Conservation (phyloP, 345 rosid genomes). For the Crucihimalaya himalaica region DNA sequence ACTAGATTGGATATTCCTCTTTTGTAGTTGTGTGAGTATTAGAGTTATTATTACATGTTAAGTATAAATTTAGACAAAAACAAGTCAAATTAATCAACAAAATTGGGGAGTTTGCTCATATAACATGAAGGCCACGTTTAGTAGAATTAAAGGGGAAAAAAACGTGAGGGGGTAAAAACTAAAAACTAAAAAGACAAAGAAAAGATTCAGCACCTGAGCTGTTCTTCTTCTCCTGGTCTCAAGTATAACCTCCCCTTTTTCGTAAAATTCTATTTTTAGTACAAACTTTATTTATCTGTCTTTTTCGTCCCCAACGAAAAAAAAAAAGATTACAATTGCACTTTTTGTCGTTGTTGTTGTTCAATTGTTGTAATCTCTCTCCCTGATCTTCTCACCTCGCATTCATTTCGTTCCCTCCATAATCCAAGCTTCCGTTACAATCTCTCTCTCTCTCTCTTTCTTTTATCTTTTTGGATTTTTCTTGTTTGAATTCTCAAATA, state of each 20-base stretch:
- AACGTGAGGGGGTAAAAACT: conserved; percentile 18
- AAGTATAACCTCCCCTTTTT: conserved; percentile 41
- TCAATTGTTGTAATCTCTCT: conserved; percentile 10
- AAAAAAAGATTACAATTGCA: conserved; percentile 28
- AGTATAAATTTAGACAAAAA: background rate
- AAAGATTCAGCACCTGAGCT: conserved; percentile 21
- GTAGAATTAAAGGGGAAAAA: conserved; percentile 13
- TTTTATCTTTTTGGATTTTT: background rate
- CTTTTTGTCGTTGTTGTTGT: background rate
- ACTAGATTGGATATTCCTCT: too few species aligned
- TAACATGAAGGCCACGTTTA: conserved; percentile 33
- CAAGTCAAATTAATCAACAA: background rate
- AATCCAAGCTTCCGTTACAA: conserved; percentile 43
- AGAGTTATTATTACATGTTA: too few species aligned
- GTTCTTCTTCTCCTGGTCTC: conserved; percentile 32
- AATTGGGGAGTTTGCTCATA: background rate
- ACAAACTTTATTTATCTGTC: conserved; percentile 32
- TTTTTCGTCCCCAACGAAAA: conserved; percentile 25
- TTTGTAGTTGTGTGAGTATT: too few species aligned
- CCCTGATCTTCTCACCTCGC: conserved; percentile 21
- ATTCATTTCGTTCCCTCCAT: conserved; percentile 41
- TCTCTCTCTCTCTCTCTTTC: background rate
- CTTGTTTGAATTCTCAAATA: conserved; percentile 9
- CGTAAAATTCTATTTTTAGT: conserved; percentile 40
- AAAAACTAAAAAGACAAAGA: background rate